These are phyloP conservation scores for Pythium angustatum DNA, from an alignment of 352 stramenopile species.

Conservation along the genomic window DNA sequence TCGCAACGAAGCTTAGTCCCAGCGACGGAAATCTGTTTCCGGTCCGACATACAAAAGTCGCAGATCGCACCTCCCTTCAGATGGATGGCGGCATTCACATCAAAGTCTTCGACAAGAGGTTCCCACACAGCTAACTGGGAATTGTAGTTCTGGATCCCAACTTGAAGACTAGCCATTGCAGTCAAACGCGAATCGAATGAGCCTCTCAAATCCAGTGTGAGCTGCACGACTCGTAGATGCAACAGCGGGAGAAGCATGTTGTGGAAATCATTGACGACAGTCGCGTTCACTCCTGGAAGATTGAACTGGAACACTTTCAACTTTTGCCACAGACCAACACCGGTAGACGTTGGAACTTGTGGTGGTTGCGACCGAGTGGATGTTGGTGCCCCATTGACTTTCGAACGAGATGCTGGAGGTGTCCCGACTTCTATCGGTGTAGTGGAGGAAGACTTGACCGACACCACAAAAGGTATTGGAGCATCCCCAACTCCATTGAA, in stretches of 20 bases:
- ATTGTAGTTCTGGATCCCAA: slow-evolving; percentile 84
- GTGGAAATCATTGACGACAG: slow-evolving; percentile 86
- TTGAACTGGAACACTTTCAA: slow-evolving; percentile 79
- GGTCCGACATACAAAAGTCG: slow-evolving; percentile 78
- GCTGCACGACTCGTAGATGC: slow-evolving; percentile 67
- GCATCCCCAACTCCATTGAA: slow-evolving; percentile 85
- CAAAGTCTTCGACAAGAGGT: slow-evolving; percentile 81
- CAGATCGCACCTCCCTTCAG: slow-evolving; percentile 68
- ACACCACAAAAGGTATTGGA: slow-evolving; percentile 75
- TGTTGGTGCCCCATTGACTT: slow-evolving; percentile 6
- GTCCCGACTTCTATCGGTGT: slow-evolving; percentile 5
- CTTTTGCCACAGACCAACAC: slow-evolving; percentile 42
- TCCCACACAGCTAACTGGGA: slow-evolving; percentile 87
- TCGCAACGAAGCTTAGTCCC: slow-evolving; percentile 60
- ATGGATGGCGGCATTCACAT: slow-evolving; percentile 76
- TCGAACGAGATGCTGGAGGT: neutral
- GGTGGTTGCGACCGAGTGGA: slow-evolving; percentile 1
- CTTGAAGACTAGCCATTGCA: slow-evolving; percentile 56
- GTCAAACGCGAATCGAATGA: slow-evolving; percentile 65
- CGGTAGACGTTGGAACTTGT: slow-evolving; percentile 10
- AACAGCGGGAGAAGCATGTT: slow-evolving; percentile 85
- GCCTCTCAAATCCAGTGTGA: slow-evolving; percentile 70
- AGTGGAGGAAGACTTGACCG: slow-evolving; percentile 44
- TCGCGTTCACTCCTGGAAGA: slow-evolving; percentile 75
- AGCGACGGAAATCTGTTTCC: slow-evolving; percentile 57